A percentile compares a stretch with the other conserved stretches of the same genome.
Evolutionary conservation across 2,329 filamentous ascomycete genomes (phyloP).

Genomic region (Aspergillus hortae): DNA sequence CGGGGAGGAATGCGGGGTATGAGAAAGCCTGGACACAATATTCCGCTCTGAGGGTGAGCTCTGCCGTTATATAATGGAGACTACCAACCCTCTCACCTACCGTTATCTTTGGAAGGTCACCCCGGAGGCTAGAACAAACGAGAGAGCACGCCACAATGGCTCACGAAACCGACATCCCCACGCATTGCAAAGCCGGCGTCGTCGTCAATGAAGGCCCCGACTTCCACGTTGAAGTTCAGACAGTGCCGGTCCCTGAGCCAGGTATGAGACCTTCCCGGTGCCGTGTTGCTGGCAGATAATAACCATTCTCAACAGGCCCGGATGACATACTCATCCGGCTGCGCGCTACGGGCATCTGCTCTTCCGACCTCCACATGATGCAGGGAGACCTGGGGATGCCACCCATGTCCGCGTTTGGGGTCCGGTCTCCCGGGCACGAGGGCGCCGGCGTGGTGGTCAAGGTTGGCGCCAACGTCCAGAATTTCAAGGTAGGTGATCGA

Average conservation of each 20-base stretch:
- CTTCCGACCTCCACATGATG: conserved; percentile 58
- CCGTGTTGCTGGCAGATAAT: background rate
- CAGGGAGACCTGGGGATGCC: conserved; percentile 50
- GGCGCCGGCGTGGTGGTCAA: conserved; percentile 58
- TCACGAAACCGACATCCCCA: conserved; percentile 34
- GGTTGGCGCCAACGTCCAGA: conserved; percentile 51
- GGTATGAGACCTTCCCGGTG: conserved; percentile 26
- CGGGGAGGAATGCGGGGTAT: too few species aligned
- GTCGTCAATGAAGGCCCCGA: conserved; percentile 50
- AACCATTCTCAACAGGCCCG: conserved; percentile 34
- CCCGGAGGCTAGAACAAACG: background rate
- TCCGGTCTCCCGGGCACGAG: conserved; percentile 52
- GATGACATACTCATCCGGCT: conserved; percentile 56
- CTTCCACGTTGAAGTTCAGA: conserved; percentile 47
- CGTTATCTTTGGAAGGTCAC: too few species aligned
- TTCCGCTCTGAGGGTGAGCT: too few species aligned
- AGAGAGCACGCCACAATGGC: background rate
- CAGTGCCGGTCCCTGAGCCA: conserved; percentile 48
- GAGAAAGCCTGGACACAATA: too few species aligned
- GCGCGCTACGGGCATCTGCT: conserved; percentile 57
- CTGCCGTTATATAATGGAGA: too few species aligned
- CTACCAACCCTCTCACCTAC: too few species aligned
- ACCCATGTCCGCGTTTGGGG: conserved; percentile 45
- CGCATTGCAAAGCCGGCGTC: conserved; percentile 50
- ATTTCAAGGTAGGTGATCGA: conserved; percentile 52